Evolutionary conservation across 345 rosid genomes (phyloP), one percentile per base, ranked within the genome.

Genomic region (Salix arbutifolia): DNA sequence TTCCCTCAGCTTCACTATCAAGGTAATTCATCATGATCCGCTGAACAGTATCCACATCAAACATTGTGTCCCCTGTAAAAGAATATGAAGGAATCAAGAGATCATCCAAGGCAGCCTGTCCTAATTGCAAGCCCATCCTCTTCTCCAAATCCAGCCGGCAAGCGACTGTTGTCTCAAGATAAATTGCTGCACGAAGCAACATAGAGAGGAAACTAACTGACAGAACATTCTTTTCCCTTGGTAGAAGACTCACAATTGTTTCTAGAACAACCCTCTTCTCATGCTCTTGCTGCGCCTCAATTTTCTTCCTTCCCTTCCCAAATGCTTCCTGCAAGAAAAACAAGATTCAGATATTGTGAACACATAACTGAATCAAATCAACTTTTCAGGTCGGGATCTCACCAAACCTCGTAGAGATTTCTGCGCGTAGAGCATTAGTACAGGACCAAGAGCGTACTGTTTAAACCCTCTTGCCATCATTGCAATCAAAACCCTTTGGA

Each of bases 361-460:
- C n/a, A 69, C 73, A 31, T 26, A 31, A 73, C 38, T 26, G 37
- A 72, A 69, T 71, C 25, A 65, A 66, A 72, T 50, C n/a, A 76
- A 33, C 65, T 67, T 71, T 75, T 75, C 67, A 67, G 84, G 52
- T 78, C 65, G 68, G 80, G 70, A 79, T 77, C 99, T 90, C 84
- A 95, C 99, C 98, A 95, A 86, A 62, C 98, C 98, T 83, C 99
- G 89, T 26, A 95, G 93, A 60, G 97, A 89, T 80, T 90, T 95
- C 80, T 93, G 97, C 12, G 97, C 97, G 72, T 91, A 95, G 52
- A 95, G 96, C 98, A 95, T 95, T 35, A 95, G 91, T 48, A 95
- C 86, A 28, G 97, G 99, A 62, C 94, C 99, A 75, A 95, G 90
- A 35, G 87, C 97, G 82, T 86, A 89, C 66, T 90, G 98, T 75